These are phyloP conservation scores for Dictyostelium capitatum DNA, from an alignment of 78 protist genomes.

Conservation along the genomic window DNA sequence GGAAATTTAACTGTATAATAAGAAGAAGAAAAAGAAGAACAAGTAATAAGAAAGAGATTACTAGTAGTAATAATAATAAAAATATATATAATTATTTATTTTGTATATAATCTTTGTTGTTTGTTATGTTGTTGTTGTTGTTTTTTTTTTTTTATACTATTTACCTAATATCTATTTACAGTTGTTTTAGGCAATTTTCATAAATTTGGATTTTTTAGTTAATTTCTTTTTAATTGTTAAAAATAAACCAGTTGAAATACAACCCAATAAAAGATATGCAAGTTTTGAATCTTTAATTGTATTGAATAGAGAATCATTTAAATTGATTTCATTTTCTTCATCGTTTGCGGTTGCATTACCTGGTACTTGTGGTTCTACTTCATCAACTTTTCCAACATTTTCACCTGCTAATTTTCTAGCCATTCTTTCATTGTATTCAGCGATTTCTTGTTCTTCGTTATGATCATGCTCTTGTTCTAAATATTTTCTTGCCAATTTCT, in stretches of 20 bases:
- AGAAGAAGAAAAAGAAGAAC: not conserved
- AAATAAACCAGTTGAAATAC: not conserved
- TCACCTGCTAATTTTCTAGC: not conserved
- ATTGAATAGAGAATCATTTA: not conserved
- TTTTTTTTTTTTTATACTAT: not conserved
- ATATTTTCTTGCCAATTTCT: not conserved
- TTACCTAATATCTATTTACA: not conserved
- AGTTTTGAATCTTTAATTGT: constrained; percentile 40
- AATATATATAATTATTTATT: not conserved
- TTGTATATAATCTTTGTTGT: not conserved
- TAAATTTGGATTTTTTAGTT: constrained; percentile 41
- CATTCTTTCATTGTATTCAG: constrained; percentile 16
- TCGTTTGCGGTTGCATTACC: not conserved
- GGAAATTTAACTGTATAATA: not conserved
- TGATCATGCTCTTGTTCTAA: constrained; percentile 18
- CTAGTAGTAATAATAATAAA: not conserved
- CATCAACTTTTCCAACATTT: not conserved
- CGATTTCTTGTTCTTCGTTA: constrained; percentile 2
- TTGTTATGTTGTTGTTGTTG: not conserved
- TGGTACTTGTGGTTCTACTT: not conserved
- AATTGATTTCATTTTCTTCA: no score
- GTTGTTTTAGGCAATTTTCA: constrained; percentile 48
- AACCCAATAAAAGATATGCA: constrained; percentile 29
- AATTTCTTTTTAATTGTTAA: constrained; percentile 38
- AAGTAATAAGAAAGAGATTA: not conserved